Percentiles rank a stretch among this genome's conserved stretches.
Conservation (phyloP, 2,329 filamentous ascomycete species). For the Dendrostoma leiphaemia region DNA sequence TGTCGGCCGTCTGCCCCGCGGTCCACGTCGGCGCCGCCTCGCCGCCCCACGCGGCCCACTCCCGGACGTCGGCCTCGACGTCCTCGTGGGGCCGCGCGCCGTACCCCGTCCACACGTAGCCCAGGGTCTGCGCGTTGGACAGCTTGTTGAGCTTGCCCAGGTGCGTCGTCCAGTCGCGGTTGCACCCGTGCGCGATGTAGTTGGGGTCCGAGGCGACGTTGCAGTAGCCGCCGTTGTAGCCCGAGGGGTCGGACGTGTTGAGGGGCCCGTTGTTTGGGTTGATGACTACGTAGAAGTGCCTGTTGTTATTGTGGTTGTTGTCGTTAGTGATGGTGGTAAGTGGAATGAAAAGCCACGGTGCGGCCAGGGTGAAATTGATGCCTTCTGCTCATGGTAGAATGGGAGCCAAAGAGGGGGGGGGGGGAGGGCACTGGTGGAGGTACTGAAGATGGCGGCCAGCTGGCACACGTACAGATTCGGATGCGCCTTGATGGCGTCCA, state of each 20-base stretch:
- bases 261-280: slow-evolving; percentile 20
- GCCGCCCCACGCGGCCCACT: slow-evolving; percentile 20
- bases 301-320: too few relatives aligned
- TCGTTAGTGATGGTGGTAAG: too few relatives aligned
- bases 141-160: slow-evolving; percentile 17
- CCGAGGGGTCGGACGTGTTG: slow-evolving; percentile 15
- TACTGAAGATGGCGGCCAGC: background rate
- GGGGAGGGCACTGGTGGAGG: too few relatives aligned
- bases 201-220: slow-evolving; percentile 11
- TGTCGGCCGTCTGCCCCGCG: slow-evolving; percentile 12
- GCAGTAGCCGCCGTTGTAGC: slow-evolving; percentile 15
- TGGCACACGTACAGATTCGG: slow-evolving; percentile 10
- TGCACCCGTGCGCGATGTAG: slow-evolving; percentile 19
- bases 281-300: slow-evolving; percentile 19
- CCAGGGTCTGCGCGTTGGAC: slow-evolving; percentile 20
- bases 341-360: too few relatives aligned
- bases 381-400: too few relatives aligned
- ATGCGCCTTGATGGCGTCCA: slow-evolving; percentile 17
- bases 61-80: slow-evolving; percentile 16
- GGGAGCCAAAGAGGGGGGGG: too few relatives aligned
- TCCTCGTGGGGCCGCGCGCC: slow-evolving; percentile 5
- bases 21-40: slow-evolving; percentile 13
- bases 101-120: slow-evolving; percentile 19
- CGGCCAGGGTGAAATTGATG: too few relatives aligned
- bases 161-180: slow-evolving; percentile 22